A percentile compares a stretch with the other conserved stretches of the same genome.
These are phyloP conservation scores for Erythrophleum fordii DNA, from an alignment of 306 rosid genomes.

Conservation along the genomic window DNA sequence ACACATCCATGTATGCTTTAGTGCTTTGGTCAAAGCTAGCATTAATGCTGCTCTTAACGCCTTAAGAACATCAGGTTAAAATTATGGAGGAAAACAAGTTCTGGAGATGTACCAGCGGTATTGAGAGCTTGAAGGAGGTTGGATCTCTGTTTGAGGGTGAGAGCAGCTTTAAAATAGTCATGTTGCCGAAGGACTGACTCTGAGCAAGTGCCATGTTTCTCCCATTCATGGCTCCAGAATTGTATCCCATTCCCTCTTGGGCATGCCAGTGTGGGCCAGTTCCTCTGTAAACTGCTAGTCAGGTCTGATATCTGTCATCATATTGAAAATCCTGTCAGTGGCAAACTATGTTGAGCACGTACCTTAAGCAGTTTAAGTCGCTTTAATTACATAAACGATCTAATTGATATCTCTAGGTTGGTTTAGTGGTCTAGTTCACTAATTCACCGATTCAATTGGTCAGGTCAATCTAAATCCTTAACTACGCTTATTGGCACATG, in stretches of 20 bases:
- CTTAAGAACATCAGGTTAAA: no score
- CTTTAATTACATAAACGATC: no score
- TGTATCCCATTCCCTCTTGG: conserved; percentile 62
- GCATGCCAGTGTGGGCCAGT: conserved; percentile 81
- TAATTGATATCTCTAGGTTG: no score
- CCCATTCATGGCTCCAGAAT: conserved; percentile 82
- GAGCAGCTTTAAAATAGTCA: conserved; percentile 62
- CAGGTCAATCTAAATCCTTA: no score
- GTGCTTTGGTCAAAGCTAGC: no score
- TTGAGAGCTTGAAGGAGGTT: conserved; percentile 63
- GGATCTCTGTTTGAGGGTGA: conserved; percentile 50
- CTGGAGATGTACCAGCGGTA: conserved; percentile 46
- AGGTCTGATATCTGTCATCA: conserved; percentile 42
- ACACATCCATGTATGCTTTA: not conserved
- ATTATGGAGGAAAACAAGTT: not conserved
- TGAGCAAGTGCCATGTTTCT: conserved; percentile 83
- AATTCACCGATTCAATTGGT: no score
- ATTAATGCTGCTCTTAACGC: not conserved
- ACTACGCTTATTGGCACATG: not conserved
- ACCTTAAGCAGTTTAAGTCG: no score
- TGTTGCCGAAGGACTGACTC: conserved; percentile 70
- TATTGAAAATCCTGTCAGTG: not conserved
- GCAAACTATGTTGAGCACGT: no score
- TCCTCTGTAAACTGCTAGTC: conserved; percentile 42
- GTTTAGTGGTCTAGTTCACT: no score